Evolutionary conservation across 441 rosid species (phyloP).

Genomic region (Macaranga tanarius): DNA sequence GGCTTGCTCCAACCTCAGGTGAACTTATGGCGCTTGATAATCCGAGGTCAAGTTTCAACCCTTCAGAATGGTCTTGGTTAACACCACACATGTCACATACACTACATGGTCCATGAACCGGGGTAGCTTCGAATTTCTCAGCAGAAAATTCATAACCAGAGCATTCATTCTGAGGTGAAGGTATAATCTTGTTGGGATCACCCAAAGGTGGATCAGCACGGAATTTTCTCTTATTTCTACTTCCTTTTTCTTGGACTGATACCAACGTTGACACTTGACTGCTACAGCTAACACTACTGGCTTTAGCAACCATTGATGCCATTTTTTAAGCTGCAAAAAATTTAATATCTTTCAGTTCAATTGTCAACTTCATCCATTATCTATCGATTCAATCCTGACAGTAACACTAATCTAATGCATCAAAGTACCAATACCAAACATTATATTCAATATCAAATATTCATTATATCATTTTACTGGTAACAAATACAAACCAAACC

Average conservation of each 20-base stretch:
- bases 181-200: slow-evolving; percentile 40
- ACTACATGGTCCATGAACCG: slow-evolving; percentile 40
- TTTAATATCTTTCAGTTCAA: slow-evolving; percentile 5
- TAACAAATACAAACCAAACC: slow-evolving; percentile 16
- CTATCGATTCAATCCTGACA: slow-evolving; percentile 12
- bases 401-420: slow-evolving; percentile 12
- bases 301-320: slow-evolving; percentile 64
- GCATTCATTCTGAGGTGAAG: slow-evolving; percentile 53
- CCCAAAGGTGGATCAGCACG: slow-evolving; percentile 72
- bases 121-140: slow-evolving; percentile 54
- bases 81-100: slow-evolving; percentile 51
- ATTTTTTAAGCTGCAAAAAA: slow-evolving; percentile 45
- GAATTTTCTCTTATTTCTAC: slow-evolving; percentile 86
- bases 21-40: slow-evolving; percentile 38
- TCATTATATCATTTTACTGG: slow-evolving; percentile 24
- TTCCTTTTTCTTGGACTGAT: slow-evolving; percentile 73
- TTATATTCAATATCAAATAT: slow-evolving; percentile 3
- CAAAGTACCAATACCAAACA: slow-evolving; percentile 1
- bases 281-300: slow-evolving; percentile 39
- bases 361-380: slow-evolving; percentile 24
- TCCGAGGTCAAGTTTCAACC: slow-evolving; percentile 63
- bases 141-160: slow-evolving; percentile 68
- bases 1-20: slow-evolving; percentile 48
- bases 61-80: slow-evolving; percentile 46
- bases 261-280: slow-evolving; percentile 46